A percentile compares a stretch with the other conserved stretches of the same genome.
Evolutionary conservation across 1,139 yeast species (phyloP).

Genomic region (Geotrichum histeridarum): DNA sequence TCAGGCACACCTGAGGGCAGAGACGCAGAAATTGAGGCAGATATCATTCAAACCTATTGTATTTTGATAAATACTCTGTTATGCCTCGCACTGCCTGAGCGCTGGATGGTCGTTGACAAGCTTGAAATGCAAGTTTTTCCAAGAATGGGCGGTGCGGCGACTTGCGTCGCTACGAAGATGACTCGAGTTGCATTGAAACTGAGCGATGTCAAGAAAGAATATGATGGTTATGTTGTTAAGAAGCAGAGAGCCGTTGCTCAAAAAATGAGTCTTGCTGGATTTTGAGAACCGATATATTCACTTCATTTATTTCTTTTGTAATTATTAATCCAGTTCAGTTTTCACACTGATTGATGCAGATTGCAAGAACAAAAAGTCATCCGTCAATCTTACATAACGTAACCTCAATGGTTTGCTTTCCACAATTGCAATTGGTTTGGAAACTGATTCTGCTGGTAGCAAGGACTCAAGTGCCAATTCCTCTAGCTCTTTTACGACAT

Average conservation of each 20-base stretch:
- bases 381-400: too few relatives aligned
- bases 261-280: not conserved
- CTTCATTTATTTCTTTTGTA: too few relatives aligned
- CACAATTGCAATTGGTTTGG: too few relatives aligned
- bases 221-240: not conserved
- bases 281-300: not conserved
- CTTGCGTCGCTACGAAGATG: not conserved
- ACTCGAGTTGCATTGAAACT: conserved; percentile 10
- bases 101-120: conserved; percentile 31
- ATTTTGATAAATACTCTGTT: conserved; percentile 32
- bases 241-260: not conserved
- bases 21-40: conserved; percentile 9
- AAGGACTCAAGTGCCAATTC: too few relatives aligned
- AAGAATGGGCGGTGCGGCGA: not conserved
- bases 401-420: too few relatives aligned
- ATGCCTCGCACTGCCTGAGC: conserved; percentile 25
- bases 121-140: not conserved
- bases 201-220: conserved; percentile 10
- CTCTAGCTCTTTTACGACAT: too few relatives aligned
- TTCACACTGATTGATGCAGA: too few relatives aligned
- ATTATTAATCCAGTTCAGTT: too few relatives aligned
- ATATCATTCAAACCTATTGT: conserved; percentile 23
- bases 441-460: too few relatives aligned
- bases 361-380: too few relatives aligned
- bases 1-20: not conserved